phyloP scores from a whole-genome alignment of 1,284 basidiomycete species.

The Cutaneotrichosporon daszewskae region DNA sequence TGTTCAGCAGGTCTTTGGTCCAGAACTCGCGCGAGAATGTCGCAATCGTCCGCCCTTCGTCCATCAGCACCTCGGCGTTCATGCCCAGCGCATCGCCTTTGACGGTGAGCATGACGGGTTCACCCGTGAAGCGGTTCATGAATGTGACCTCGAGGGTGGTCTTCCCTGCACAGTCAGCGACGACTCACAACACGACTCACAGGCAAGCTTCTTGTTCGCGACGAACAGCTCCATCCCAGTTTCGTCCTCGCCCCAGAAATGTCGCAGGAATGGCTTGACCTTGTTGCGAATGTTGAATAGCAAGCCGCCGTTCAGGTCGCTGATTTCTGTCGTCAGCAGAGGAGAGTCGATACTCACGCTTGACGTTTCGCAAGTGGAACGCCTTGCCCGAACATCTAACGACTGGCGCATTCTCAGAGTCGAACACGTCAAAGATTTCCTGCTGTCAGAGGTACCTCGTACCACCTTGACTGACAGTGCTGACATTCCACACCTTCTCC shows the following conservation, averaged over 20 bases:
- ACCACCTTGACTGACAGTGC: not conserved
- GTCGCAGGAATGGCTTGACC: too few species aligned
- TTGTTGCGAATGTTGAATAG: not conserved
- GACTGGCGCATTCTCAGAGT: not conserved
- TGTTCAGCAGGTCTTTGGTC: not conserved
- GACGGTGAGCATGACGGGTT: not conserved
- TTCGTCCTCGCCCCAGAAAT: not conserved
- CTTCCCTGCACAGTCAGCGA: constrained; percentile 1
- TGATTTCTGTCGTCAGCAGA: not conserved
- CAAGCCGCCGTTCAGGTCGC: not conserved
- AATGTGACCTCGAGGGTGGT: constrained; percentile 3
- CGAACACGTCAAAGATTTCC: constrained; percentile 4
- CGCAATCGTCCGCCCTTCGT: not conserved
- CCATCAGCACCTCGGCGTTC: not conserved
- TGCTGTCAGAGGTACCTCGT: not conserved
- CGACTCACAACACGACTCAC: not conserved
- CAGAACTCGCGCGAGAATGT: constrained; percentile 7
- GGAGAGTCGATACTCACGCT: not conserved
- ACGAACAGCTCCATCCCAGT: not conserved
- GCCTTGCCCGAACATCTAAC: constrained; percentile 1
- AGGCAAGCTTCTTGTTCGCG: constrained; percentile 2
- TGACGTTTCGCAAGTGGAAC: not conserved
- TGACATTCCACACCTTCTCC: constrained; percentile 1
- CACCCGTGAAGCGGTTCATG: not conserved
- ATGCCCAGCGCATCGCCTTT: not conserved